Evolutionary conservation across 2,329 filamentous ascomycete genomes (phyloP).

Genomic region (Ceratocystis albifundus): DNA sequence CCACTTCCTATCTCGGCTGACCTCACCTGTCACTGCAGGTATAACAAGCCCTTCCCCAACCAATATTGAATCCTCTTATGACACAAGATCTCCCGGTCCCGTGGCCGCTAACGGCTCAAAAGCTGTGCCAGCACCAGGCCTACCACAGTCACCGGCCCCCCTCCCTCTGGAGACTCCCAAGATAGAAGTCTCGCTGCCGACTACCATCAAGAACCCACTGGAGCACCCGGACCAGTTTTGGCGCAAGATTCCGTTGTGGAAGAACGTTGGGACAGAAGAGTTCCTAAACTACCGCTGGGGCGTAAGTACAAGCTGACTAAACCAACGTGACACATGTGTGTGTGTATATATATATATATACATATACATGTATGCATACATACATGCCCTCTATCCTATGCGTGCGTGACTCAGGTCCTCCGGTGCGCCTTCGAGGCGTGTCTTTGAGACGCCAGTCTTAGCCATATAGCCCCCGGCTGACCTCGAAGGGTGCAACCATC

Average conservation of each 20-base stretch:
- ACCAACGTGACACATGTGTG: too few relatives aligned
- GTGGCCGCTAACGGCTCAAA: background rate
- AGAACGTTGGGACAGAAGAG: conserved; percentile 35
- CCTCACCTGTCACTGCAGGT: background rate
- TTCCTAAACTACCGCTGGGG: conserved; percentile 46
- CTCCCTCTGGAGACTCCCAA: background rate
- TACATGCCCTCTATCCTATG: too few relatives aligned
- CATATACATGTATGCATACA: too few relatives aligned
- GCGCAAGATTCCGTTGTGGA: conserved; percentile 41
- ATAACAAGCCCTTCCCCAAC: background rate
- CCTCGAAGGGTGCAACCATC: background rate
- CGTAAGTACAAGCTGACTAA: conserved; percentile 32
- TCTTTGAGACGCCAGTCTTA: too few relatives aligned
- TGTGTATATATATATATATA: too few relatives aligned
- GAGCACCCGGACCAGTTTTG: conserved; percentile 36
- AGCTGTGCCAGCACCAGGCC: background rate
- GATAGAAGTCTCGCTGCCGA: background rate
- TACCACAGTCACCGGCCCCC: background rate
- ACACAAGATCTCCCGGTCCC: background rate
- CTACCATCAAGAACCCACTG: background rate
- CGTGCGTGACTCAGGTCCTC: too few relatives aligned
- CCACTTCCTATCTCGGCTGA: background rate
- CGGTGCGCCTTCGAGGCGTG: too few relatives aligned
- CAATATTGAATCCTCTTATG: background rate
- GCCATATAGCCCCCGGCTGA: too few relatives aligned